Conservation (phyloP, 2,329 filamentous ascomycete genomes). For the Pleochaeta shiraiana region DNA sequence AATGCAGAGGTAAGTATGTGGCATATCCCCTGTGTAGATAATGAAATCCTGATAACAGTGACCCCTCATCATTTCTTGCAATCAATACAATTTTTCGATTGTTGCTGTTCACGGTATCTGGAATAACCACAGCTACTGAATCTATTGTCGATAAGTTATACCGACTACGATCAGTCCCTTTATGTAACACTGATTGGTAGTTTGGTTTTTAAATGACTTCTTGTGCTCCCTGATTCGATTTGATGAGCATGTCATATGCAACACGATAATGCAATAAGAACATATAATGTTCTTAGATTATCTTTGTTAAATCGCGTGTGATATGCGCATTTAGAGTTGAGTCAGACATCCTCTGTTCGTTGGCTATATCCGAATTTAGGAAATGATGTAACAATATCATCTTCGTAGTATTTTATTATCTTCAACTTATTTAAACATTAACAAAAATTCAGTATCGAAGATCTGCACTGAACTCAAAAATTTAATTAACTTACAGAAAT, state of each 20-base stretch:
- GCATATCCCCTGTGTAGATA: background rate
- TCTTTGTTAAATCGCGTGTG: too few relatives aligned
- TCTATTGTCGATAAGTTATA: background rate
- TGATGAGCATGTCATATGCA: background rate
- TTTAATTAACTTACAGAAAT: too few relatives aligned
- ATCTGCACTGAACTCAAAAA: too few relatives aligned
- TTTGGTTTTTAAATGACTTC: background rate
- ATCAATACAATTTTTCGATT: background rate
- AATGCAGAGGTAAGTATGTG: background rate
- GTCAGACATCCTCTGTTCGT: too few relatives aligned
- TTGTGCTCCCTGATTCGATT: background rate
- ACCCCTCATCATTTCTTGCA: background rate
- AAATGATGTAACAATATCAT: too few relatives aligned
- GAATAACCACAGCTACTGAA: background rate
- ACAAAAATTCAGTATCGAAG: too few relatives aligned
- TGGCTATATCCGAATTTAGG: too few relatives aligned
- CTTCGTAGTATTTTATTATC: too few relatives aligned
- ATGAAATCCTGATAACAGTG: background rate
- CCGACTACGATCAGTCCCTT: background rate
- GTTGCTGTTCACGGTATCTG: background rate
- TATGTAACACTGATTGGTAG: background rate
- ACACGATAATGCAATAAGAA: background rate
- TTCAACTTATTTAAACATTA: too few relatives aligned
- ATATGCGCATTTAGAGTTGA: too few relatives aligned
- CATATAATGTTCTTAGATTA: too few relatives aligned